Evolutionary conservation across 2,329 filamentous ascomycete genomes (phyloP).

Genomic region (Arthroderma uncinatum): DNA sequence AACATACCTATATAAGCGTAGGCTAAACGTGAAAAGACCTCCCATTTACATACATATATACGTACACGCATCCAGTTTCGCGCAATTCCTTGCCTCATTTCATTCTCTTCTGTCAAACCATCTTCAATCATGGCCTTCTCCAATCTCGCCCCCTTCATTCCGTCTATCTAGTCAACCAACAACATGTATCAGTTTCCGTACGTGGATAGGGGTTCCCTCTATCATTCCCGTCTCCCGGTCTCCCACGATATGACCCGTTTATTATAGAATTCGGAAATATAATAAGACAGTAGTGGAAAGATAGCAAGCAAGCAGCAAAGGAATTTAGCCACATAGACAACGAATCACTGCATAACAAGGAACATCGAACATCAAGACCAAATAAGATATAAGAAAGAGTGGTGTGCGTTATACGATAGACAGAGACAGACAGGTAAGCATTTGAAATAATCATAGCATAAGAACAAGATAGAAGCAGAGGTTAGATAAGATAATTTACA

Average conservation of each 20-base stretch:
- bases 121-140: not conserved
- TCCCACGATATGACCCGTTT: not conserved
- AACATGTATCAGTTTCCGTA: too few relatives aligned
- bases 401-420: slow-evolving; percentile 1
- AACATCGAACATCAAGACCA: not conserved
- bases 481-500: slow-evolving; percentile 40
- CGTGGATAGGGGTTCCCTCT: too few relatives aligned
- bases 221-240: not conserved
- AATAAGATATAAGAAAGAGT: not conserved
- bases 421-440: not conserved
- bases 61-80: not conserved
- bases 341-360: not conserved
- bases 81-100: not conserved
- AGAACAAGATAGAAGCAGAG: not conserved
- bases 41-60: slow-evolving; percentile 5
- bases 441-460: slow-evolving; percentile 1
- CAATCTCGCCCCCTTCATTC: not conserved
- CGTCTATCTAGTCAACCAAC: not conserved
- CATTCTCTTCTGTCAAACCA: not conserved
- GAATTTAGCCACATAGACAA: not conserved
- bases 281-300: slow-evolving; percentile 3
- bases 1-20: not conserved
- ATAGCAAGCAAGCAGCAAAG: not conserved
- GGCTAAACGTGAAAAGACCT: not conserved
- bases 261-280: slow-evolving; percentile 4